Evolutionary conservation across 2,329 filamentous ascomycete genomes (phyloP).

Genomic region (Fusarium abutilonis): DNA sequence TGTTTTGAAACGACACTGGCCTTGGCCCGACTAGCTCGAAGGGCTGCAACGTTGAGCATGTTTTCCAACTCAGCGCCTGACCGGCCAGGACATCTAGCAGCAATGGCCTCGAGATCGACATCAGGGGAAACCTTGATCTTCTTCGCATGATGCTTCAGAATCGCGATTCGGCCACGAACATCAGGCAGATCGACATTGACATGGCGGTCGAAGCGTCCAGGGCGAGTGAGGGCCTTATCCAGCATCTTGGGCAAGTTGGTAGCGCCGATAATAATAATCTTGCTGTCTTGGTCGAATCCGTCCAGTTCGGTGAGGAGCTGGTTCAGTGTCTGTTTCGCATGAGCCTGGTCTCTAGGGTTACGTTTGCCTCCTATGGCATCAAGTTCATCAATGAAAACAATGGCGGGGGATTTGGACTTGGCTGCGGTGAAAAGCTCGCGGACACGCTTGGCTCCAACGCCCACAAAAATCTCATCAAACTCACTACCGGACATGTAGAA

Average conservation of each 20-base stretch:
- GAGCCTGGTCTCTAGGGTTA: conserved; percentile 90
- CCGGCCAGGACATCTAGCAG: conserved; percentile 87
- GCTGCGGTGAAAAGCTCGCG: conserved; percentile 90
- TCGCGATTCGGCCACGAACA: conserved; percentile 90
- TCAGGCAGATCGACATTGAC: conserved; percentile 90
- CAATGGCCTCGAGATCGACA: conserved; percentile 85
- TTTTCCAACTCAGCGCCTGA: conserved; percentile 97
- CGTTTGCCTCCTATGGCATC: conserved; percentile 95
- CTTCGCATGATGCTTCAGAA: conserved; percentile 91
- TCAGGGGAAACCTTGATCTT: conserved; percentile 84
- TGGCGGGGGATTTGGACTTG: conserved; percentile 85
- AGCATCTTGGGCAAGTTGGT: conserved; percentile 96
- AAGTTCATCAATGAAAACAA: conserved; percentile 94
- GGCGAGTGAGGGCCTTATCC: conserved; percentile 92
- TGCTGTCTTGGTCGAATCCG: conserved; percentile 93
- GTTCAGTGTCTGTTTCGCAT: conserved; percentile 97
- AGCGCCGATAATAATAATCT: conserved; percentile 94
- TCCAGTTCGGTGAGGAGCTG: conserved; percentile 97
- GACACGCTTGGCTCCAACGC: conserved; percentile 94
- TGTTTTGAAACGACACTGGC: conserved; percentile 76
- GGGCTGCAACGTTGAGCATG: conserved; percentile 93
- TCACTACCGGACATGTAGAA: conserved; percentile 99
- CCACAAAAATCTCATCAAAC: conserved; percentile 98
- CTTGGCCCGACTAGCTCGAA: conserved; percentile 91
- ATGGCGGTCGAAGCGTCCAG: conserved; percentile 94